Evolutionary conservation across 2,329 filamentous ascomycete genomes (phyloP), one percentile per base, ranked within the genome.

Genomic region (Aspergillus clavatus): DNA sequence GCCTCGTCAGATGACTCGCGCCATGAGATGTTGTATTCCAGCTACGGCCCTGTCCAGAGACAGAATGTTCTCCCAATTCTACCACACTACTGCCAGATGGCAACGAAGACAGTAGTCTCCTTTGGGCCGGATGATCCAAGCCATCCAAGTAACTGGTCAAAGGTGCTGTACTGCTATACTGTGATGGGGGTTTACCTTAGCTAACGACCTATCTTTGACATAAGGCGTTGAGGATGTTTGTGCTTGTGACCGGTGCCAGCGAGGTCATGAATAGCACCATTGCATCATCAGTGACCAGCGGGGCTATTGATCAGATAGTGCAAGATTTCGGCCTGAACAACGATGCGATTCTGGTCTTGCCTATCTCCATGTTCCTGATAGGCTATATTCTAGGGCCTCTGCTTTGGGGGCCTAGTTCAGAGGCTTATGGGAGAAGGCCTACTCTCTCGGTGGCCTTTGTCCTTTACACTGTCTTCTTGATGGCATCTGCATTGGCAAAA

Each of bases 381-480:
- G 69, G 69, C 10, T 72, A 70, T 43, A 63, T 68, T 33, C 40
- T 73, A 21, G 72, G 71, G 0, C 72, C 72, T 0, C 58, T 73
- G 7, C 37, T 74, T 3, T 73, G 67, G 43, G 70, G 68, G 0
- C 72, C 72, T 0, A 55, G 72, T 10, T 71, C 68, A 1, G 72
- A 75, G 38, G 57, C 69, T 24, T 63, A 65, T 44, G 72, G 72
- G 0, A 65, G 72, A 8, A 66, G 63, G 47, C 54, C 55, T 1
- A 65, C 72, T 3, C 53, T 82, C 52, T 63, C 82, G 0, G 64
- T 62, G 2, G 74, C 78, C 0, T 82, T 81, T 51, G n/a, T 63
- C 10, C 52, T 65, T 1, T 73, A 69, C 44, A 70, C 61, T 40
- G 50, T 67, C 3, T 74, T 69, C 54, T 73, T 66, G 12, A 57